A percentile compares a stretch with the other conserved stretches of the same genome.
phyloP scores from a whole-genome alignment of 768 basidiomycete species.

The Russula dissimulans region DNA sequence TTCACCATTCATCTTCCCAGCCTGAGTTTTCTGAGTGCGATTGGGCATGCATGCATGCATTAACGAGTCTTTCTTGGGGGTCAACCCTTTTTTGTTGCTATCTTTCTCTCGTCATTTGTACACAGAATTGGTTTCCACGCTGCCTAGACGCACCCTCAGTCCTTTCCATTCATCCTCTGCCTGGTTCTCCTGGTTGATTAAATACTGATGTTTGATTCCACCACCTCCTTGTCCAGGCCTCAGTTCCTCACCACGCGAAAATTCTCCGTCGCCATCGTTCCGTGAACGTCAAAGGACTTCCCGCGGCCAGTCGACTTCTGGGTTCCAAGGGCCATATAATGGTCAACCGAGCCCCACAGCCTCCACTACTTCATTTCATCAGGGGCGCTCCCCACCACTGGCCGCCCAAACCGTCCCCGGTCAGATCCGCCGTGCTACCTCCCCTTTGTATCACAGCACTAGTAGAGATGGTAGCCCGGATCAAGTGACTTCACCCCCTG shows the following conservation, averaged over 20 bases:
- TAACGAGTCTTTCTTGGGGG: no score
- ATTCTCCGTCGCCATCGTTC: constrained; percentile 18
- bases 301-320: constrained; percentile 16
- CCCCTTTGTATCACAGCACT: constrained; percentile 14
- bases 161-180: neutral
- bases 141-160: neutral
- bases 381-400: constrained; percentile 17
- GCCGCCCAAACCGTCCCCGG: constrained; percentile 15
- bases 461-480: constrained; percentile 18
- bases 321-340: constrained; percentile 14
- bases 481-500: constrained; percentile 10
- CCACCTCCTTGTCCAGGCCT: constrained; percentile 5
- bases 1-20: neutral
- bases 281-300: constrained; percentile 16
- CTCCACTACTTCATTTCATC: constrained; percentile 17
- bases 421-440: constrained; percentile 17
- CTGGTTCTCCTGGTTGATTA: neutral
- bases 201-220: neutral
- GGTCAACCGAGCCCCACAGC: constrained; percentile 17
- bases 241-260: constrained; percentile 17
- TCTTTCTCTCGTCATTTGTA: neutral
- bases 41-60: neutral
- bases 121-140: neutral
- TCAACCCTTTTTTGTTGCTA: neutral
- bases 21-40: neutral